phyloP scores from a whole-genome alignment of 306 rosid genomes.

The Fagus sylvatica region DNA sequence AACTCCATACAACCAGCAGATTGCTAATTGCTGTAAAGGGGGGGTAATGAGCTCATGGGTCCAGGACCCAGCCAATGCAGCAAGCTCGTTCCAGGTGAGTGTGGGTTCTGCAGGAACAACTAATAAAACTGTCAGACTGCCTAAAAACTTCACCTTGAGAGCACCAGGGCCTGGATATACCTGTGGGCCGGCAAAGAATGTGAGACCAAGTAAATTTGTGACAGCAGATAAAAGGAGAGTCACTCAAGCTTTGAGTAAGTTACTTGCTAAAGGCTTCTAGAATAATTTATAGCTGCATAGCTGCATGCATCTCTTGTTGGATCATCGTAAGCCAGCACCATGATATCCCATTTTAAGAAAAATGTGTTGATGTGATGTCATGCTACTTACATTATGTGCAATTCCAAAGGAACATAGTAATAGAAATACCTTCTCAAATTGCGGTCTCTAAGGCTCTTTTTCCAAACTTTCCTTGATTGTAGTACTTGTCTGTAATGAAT shows the following conservation, averaged over 20 bases:
- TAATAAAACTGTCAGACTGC: constrained; percentile 78
- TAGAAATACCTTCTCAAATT: background rate
- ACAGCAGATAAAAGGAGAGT: constrained; percentile 73
- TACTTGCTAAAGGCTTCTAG: background rate
- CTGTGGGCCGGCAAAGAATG: constrained; percentile 78
- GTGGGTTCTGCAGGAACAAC: constrained; percentile 95
- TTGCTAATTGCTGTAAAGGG: constrained; percentile 94
- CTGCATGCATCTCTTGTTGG: background rate
- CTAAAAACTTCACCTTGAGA: constrained; percentile 74
- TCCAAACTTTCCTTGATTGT: background rate
- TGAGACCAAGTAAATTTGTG: constrained; percentile 57
- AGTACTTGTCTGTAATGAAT: background rate
- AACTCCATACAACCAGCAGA: constrained; percentile 92
- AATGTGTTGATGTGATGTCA: background rate
- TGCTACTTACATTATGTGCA: background rate
- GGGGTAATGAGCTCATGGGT: constrained; percentile 83
- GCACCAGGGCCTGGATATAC: constrained; percentile 93
- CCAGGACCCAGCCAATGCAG: constrained; percentile 73
- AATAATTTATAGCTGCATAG: background rate
- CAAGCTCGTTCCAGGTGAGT: constrained; percentile 86
- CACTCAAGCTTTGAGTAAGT: constrained; percentile 95
- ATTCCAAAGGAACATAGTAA: background rate
- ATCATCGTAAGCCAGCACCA: background rate
- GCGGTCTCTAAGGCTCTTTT: background rate
- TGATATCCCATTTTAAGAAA: background rate